Conservation (phyloP, 495 filamentous ascomycete species). For the Xeromyces bisporus region DNA sequence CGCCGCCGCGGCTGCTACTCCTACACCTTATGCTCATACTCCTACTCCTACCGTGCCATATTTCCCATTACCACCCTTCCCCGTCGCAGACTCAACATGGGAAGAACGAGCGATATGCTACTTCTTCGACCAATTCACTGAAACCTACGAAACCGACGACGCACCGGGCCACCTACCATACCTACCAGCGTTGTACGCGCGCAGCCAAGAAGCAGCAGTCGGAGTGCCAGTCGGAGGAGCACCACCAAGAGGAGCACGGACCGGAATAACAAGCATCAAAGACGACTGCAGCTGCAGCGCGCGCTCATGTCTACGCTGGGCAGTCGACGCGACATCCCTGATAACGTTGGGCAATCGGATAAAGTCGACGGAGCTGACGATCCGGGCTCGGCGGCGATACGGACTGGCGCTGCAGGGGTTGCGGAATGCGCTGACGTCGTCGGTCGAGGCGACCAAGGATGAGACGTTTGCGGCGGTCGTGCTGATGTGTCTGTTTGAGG, state of each 20-base stretch:
- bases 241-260: no score
- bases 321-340: constrained; percentile 24
- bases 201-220: constrained; percentile 14
- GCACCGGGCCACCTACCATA: constrained; percentile 20
- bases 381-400: constrained; percentile 19
- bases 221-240: no score
- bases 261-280: no score
- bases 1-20: constrained; percentile 3
- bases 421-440: constrained; percentile 14
- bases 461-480: constrained; percentile 27
- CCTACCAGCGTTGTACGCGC: constrained; percentile 19
- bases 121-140: constrained; percentile 29
- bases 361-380: constrained; percentile 13
- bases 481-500: constrained; percentile 23
- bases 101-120: constrained; percentile 26
- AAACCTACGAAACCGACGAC: constrained; percentile 8
- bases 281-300: constrained; percentile 4
- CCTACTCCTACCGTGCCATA: not conserved
- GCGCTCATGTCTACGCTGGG: constrained; percentile 19
- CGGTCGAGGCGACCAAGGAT: constrained; percentile 19
- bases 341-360: constrained; percentile 19
- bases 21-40: not conserved
- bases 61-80: no score
- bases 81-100: constrained; percentile 19
- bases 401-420: constrained; percentile 20